Conservation (phyloP, 495 filamentous ascomycete genomes). For the Annulohypoxylon stygium region DNA sequence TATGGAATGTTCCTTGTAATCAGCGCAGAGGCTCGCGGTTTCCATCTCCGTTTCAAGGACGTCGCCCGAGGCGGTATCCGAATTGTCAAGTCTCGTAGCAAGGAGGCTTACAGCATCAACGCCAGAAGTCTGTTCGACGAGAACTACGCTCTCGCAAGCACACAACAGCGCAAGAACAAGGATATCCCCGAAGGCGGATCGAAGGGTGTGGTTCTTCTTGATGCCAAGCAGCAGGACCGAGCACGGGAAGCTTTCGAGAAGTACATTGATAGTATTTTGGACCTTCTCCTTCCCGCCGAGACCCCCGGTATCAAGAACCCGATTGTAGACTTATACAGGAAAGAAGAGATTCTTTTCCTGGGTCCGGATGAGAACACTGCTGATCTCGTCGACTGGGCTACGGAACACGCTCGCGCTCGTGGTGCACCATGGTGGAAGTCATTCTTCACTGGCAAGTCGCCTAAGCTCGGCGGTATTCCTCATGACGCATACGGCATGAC, state of each 20-base stretch:
- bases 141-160: constrained; percentile 98
- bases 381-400: constrained; percentile 97
- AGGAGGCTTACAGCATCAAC: constrained; percentile 95
- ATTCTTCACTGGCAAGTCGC: constrained; percentile 99
- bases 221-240: constrained; percentile 94
- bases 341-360: constrained; percentile 97
- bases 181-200: constrained; percentile 99
- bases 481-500: constrained; percentile 99
- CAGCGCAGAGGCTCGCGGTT: constrained; percentile 94
- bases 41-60: constrained; percentile 97
- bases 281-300: constrained; percentile 87
- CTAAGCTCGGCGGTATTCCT: constrained; percentile 94
- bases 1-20: constrained; percentile 99
- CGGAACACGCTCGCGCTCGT: constrained; percentile 87
- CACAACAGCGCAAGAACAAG: constrained; percentile 99
- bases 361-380: constrained; percentile 99
- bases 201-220: constrained; percentile 96
- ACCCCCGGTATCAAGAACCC: constrained; percentile 99
- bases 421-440: constrained; percentile 99
- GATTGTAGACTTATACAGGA: constrained; percentile 92
- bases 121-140: constrained; percentile 96
- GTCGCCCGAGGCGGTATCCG: constrained; percentile 97
- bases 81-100: constrained; percentile 96
- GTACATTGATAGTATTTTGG: constrained; percentile 98
- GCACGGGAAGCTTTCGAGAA: constrained; percentile 94